Evolutionary conservation across 768 basidiomycete species (phyloP), one percentile per base, ranked within the genome.

Genomic region (Termitomyces sp.): DNA sequence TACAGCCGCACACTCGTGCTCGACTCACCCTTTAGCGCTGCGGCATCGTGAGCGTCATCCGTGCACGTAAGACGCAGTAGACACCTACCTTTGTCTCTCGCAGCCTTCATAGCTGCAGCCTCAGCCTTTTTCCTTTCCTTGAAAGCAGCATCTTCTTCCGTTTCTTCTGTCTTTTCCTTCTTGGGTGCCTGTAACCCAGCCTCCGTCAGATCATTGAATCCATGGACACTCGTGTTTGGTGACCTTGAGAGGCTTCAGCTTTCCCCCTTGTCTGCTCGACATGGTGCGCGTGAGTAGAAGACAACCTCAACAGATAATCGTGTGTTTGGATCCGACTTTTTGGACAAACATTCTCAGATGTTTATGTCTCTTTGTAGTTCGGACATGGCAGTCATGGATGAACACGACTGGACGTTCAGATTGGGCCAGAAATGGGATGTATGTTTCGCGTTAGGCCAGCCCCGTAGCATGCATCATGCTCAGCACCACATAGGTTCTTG

Each of bases 201-300:
- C 34, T 58, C 44, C 29, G 16, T 58, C 33, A 55, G 36, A 53
- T 54, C 47, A 16, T 28, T 39, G 28, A 57, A 52, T 13, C 28
- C 20, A 37, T 31, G 9, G 42, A 28, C 4, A 61, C 24, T 46
- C 46, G 39, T 26, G 51, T 51, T 53, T 18, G 31, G 56, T 52
- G 60, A 86, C 91, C 90, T 93, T 93, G 63, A 93, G 73, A 54
- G 92, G 92, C 81, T 94, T 94, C 54, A 87, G 67, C 74, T 94
- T 93, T 68, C 91, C 92, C 60, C 88, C 90, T 77, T 90, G 86
- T 75, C 89, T 81, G 68, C 79, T 73, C 31, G 83, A 74, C 85
- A 87, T 87, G 67, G 60, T 56, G 57, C 29, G 46, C 20, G 54
- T 57, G 42, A 58, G 47, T 9, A 20, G 10, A 22, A 20, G 49